Base-by-base conservation (phyloP, 495 filamentous ascomycete genomes). In the Monascus purpureus region DNA sequence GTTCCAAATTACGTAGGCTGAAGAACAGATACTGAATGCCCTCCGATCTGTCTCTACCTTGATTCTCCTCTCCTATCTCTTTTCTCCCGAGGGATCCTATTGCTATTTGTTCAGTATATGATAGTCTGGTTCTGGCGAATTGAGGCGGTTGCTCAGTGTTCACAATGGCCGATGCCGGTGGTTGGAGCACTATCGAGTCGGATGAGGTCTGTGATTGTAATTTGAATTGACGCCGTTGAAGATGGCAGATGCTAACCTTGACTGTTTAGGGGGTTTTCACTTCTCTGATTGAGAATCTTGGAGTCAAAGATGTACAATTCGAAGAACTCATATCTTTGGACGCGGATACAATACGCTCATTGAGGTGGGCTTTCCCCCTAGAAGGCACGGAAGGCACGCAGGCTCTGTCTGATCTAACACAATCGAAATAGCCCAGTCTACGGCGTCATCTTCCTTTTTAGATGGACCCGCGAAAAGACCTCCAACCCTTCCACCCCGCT, bases 391-490 rank as follows among this genome's bases (percentile, higher is more conserved):
- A n/a, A n/a, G n/a, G n/a, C n/a, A n/a, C n/a, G n/a, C n/a, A n/a
- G n/a, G n/a, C 17, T 6, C 25, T 7, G 14, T 23, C 16, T 20
- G 11, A 24, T 33, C 32, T 11, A 33, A 8, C 25, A 4, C 13
- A 11, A 12, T 12, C 6, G 12, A 19, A 28, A 33, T 19, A 77
- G 80, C 40, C 80, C 84, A 25, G 72, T 94, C 40, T 93, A 96
- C 63, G 90, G 90, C 52, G 86, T 96, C 41, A 95, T 99, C 52
- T 96, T 99, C 62, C 84, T 99, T 52, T 99, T 99, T 75, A 96
- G 94, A 65, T 99, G 82, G 63, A 83, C 79, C 14, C 82, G 79
- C 26, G 80, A 82, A 52, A 64, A 74, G 35, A 72, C 70, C 32
- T 70, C 71, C 43, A 65, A 67, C 27, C 49, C 59, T 25, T 55